Conservation (phyloP, 305 asterid species). For the Fraxinus baroniana region DNA sequence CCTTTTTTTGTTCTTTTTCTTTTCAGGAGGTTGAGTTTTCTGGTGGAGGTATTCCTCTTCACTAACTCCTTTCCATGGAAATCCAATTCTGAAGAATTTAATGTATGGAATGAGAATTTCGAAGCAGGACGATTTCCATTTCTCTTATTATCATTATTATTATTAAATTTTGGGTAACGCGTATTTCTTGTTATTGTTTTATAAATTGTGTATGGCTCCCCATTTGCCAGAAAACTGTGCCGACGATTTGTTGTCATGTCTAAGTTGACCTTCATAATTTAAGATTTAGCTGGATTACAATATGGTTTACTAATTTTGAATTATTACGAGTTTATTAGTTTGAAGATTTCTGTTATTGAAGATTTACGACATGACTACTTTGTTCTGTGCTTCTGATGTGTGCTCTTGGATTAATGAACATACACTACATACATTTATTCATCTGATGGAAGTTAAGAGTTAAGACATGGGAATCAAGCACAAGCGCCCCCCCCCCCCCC, state of each 20-base stretch:
- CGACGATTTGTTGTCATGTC: conserved; percentile 1
- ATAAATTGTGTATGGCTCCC: background rate
- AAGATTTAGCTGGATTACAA: conserved; percentile 16
- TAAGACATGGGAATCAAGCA: conserved; percentile 1
- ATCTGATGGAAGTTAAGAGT: background rate
- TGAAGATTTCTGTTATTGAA: background rate
- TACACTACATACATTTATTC: background rate
- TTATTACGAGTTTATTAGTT: background rate
- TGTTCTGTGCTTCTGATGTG: background rate
- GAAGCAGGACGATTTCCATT: background rate
- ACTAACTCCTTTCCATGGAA: conserved; percentile 22
- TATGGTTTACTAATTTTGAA: background rate
- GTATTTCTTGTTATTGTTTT: background rate
- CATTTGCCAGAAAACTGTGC: conserved; percentile 9
- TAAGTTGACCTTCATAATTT: conserved; percentile 19
- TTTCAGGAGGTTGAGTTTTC: conserved; percentile 90
- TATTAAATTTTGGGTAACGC: background rate
- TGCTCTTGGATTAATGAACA: background rate
- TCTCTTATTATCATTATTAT: background rate
- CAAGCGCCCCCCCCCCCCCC: background rate
- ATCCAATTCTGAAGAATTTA: background rate
- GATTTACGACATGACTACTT: background rate
- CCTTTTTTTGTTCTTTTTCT: background rate
- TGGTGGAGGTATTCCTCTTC: conserved; percentile 75
- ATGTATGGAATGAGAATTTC: conserved; percentile 3